Evolutionary conservation across 805 yeast species (phyloP).

Genomic region (Saccharomycopsis fibuligera): DNA sequence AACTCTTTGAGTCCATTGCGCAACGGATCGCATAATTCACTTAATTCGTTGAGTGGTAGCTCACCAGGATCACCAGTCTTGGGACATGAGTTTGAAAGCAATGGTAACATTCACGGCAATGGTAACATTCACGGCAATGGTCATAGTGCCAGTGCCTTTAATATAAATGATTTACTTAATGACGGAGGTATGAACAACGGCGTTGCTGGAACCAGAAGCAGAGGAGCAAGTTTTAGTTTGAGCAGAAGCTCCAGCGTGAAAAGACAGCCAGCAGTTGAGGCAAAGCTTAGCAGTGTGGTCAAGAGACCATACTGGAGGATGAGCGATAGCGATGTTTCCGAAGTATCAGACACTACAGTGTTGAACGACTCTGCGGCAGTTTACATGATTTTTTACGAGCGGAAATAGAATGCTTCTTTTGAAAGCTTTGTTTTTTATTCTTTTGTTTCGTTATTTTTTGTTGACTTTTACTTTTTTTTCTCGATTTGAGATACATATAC

Average conservation of each 20-base stretch:
- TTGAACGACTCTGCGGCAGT: constrained; percentile 68
- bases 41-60: neutral
- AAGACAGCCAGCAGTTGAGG: constrained; percentile 30
- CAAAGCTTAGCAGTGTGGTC: constrained; percentile 47
- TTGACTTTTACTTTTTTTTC: neutral
- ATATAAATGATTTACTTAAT: no score
- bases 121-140: neutral
- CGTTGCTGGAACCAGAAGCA: no score
- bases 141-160: neutral
- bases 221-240: neutral
- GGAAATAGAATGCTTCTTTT: neutral
- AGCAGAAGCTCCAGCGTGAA: constrained; percentile 1
- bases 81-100: no score
- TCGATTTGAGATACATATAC: no score
- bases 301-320: constrained; percentile 77
- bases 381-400: constrained; percentile 79
- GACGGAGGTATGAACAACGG: no score
- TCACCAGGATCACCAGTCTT: no score
- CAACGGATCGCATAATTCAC: neutral
- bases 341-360: constrained; percentile 51
- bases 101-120: neutral
- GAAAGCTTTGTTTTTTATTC: neutral
- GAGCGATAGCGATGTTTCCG: constrained; percentile 68
- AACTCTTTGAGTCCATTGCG: no score
- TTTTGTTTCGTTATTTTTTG: neutral